A percentile compares a stretch with the other conserved stretches of the same genome.
These are phyloP conservation scores for Helianthus tuberosus DNA, from an alignment of 129 eudicot species.

Conservation along the genomic window DNA sequence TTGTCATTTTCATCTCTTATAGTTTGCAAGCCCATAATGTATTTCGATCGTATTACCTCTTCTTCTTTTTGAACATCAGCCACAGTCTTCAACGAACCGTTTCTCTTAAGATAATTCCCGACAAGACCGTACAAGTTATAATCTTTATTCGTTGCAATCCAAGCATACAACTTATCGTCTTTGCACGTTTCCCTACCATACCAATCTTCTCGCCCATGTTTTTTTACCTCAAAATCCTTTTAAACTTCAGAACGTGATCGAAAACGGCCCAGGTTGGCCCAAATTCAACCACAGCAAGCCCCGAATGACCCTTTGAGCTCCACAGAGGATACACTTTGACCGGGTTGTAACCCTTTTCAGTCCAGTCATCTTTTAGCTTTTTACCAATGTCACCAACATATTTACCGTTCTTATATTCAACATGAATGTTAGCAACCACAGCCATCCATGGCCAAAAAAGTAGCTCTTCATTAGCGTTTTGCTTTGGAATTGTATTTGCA, in stretches of 20 bases:
- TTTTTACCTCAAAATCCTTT: conserved; percentile 47
- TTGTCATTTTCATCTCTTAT: too few relatives aligned
- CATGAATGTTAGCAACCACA: conserved; percentile 63
- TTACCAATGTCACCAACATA: conserved; percentile 62
- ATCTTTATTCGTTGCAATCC: conserved; percentile 69
- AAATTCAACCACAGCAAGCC: conserved; percentile 68
- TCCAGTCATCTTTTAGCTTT: conserved; percentile 56
- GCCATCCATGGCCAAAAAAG: conserved; percentile 82
- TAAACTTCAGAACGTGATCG: conserved; percentile 47
- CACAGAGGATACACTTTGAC: conserved; percentile 65
- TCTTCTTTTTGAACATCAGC: conserved; percentile 55
- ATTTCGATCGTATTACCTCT: conserved; percentile 33
- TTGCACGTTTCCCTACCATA: conserved; percentile 21
- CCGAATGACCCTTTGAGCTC: conserved; percentile 57
- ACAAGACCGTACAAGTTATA: conserved; percentile 42
- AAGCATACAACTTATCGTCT: conserved; percentile 66
- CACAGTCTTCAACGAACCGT: conserved; percentile 58
- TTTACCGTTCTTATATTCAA: conserved; percentile 35
- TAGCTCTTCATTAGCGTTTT: conserved; percentile 41
- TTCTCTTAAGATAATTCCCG: conserved; percentile 51
- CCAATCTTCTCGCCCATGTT: conserved; percentile 61
- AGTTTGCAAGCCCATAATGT: too few relatives aligned
- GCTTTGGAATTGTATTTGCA: neutral
- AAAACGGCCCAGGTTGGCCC: conserved; percentile 61
- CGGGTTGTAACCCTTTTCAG: conserved; percentile 56